Evolutionary conservation across 805 yeast species (phyloP).

Genomic region (Schizosaccharomyces japonicus): DNA sequence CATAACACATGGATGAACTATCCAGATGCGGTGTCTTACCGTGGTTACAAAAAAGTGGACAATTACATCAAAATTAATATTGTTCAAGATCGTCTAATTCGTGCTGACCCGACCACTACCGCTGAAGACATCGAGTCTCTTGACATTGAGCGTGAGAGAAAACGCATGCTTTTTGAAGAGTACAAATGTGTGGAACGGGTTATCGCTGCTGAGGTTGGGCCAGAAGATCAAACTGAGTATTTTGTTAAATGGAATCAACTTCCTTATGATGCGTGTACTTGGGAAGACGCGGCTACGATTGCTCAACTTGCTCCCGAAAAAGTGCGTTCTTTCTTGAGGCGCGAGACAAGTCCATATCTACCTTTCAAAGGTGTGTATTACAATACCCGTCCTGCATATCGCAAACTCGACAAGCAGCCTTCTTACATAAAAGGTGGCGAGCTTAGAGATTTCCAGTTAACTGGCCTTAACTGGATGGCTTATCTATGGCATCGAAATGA

Average conservation of each 20-base stretch:
- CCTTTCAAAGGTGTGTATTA: not conserved
- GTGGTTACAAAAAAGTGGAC: slow-evolving; percentile 69
- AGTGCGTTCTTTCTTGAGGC: slow-evolving; percentile 58
- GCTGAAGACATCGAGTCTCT: slow-evolving; percentile 80
- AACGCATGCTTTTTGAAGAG: slow-evolving; percentile 62
- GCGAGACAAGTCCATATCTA: slow-evolving; percentile 18
- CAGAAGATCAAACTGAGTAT: slow-evolving; percentile 48
- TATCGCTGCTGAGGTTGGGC: slow-evolving; percentile 22
- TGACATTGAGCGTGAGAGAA: slow-evolving; percentile 73
- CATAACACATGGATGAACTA: slow-evolving; percentile 89
- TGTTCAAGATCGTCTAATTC: slow-evolving; percentile 45
- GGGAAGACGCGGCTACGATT: slow-evolving; percentile 82
- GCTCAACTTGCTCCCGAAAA: slow-evolving; percentile 64
- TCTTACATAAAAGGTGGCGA: slow-evolving; percentile 73
- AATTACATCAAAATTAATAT: slow-evolving; percentile 68
- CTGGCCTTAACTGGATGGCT: slow-evolving; percentile 99
- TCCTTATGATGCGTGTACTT: slow-evolving; percentile 84
- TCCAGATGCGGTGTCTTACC: slow-evolving; percentile 21
- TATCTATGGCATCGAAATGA: slow-evolving; percentile 93
- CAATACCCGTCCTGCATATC: slow-evolving; percentile 52
- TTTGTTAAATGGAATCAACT: slow-evolving; percentile 83
- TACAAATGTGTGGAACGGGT: slow-evolving; percentile 73
- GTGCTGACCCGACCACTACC: slow-evolving; percentile 60
- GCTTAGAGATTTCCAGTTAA: slow-evolving; percentile 86
- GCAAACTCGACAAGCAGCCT: slow-evolving; percentile 69